Conservation (phyloP, 2,329 filamentous ascomycete species). For the Colletotrichum limetticola region DNA sequence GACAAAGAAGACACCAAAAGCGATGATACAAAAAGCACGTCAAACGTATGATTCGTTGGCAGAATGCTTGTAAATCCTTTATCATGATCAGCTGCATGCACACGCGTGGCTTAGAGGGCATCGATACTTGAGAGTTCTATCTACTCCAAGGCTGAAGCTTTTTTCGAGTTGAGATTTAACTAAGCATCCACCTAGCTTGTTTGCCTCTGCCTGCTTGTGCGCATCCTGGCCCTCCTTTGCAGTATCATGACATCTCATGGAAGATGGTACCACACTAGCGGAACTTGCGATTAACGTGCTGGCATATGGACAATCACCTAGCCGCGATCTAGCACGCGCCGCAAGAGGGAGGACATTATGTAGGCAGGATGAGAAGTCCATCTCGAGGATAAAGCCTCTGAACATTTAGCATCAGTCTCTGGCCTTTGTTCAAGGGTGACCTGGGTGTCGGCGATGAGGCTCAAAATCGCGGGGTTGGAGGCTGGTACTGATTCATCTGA, state of each 20-base stretch:
- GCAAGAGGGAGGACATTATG: not conserved
- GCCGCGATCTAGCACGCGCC: not conserved
- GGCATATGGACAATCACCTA: not conserved
- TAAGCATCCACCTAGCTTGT: not conserved
- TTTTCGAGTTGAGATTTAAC: not conserved
- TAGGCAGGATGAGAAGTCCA: not conserved
- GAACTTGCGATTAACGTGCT: not conserved
- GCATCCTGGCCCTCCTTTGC: not conserved
- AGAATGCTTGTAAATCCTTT: not conserved
- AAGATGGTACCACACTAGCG: not conserved
- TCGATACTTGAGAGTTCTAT: not conserved
- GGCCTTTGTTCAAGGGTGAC: not conserved
- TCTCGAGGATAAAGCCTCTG: not conserved
- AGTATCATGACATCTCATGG: not conserved
- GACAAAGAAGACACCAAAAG: slow-evolving; percentile 42
- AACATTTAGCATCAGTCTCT: not conserved
- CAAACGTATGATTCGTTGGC: not conserved
- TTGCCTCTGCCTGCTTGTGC: not conserved
- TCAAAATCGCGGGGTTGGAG: not conserved
- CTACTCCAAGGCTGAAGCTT: not conserved
- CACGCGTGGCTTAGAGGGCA: not conserved
- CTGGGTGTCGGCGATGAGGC: too few relatives aligned
- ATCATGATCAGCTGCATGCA: not conserved
- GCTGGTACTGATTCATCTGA: slow-evolving; percentile 48
- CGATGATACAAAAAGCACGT: slow-evolving; percentile 26